phyloP scores from a whole-genome alignment of 2,329 filamentous ascomycete species.

The Botrytis fragariae region DNA sequence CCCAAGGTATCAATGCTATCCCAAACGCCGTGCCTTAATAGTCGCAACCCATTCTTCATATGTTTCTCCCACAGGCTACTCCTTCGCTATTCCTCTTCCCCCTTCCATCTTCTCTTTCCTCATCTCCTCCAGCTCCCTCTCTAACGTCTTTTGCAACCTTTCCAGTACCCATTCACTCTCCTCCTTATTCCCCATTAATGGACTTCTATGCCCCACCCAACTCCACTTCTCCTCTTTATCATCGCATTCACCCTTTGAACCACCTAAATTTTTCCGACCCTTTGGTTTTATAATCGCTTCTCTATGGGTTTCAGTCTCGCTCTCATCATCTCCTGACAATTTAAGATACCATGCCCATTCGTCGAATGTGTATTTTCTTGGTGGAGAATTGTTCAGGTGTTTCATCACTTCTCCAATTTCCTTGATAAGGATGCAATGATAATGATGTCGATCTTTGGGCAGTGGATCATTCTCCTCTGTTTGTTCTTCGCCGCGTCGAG shows the following conservation, averaged over 20 bases:
- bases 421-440: constrained; percentile 65
- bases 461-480: constrained; percentile 30
- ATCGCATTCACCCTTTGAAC: constrained; percentile 32
- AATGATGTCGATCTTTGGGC: constrained; percentile 42
- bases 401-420: constrained; percentile 67
- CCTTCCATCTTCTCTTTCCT: constrained; percentile 29
- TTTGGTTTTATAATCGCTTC: constrained; percentile 32
- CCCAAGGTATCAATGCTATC: neutral
- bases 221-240: constrained; percentile 54
- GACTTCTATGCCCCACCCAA: constrained; percentile 68
- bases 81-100: neutral
- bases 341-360: constrained; percentile 85
- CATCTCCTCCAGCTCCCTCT: constrained; percentile 36
- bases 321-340: constrained; percentile 68
- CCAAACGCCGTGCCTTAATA: neutral
- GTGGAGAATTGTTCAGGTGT: constrained; percentile 57
- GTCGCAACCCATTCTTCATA: neutral
- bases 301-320: constrained; percentile 50
- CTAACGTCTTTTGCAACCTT: constrained; percentile 56
- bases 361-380: constrained; percentile 71
- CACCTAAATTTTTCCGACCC: constrained; percentile 20
- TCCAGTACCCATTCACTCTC: constrained; percentile 75
- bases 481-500: constrained; percentile 16
- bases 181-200: constrained; percentile 64
- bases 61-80: neutral